phyloP scores from a whole-genome alignment of 2,329 filamentous ascomycete genomes.

The Fusarium siculi region DNA sequence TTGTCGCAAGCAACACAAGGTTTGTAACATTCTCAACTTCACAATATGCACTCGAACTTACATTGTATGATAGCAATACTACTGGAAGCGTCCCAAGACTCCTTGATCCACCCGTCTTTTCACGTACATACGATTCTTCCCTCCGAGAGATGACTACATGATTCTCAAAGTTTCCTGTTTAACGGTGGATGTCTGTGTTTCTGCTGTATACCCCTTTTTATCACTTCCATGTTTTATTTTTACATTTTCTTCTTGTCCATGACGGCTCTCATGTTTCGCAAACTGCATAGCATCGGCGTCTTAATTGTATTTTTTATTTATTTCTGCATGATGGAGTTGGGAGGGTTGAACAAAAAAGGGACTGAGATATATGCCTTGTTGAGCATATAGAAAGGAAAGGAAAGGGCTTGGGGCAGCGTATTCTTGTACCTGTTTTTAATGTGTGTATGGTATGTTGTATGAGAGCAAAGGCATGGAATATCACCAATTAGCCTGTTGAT shows the following conservation, averaged over 20 bases:
- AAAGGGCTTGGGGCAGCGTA: background rate
- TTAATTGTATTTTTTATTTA: constrained; percentile 2
- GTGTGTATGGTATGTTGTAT: constrained; percentile 21
- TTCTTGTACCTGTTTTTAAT: constrained; percentile 3
- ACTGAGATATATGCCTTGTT: background rate
- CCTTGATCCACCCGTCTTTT: constrained; percentile 53
- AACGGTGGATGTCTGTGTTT: constrained; percentile 33
- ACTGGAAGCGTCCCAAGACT: constrained; percentile 73
- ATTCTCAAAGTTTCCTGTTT: constrained; percentile 15
- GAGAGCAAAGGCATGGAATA: constrained; percentile 16
- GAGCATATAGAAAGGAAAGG: constrained; percentile 9
- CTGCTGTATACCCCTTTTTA: constrained; percentile 41
- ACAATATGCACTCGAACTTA: background rate
- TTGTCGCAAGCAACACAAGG: constrained; percentile 97
- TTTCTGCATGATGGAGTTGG: constrained; percentile 40
- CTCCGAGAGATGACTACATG: constrained; percentile 13
- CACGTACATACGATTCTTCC: constrained; percentile 25
- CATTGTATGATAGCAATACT: constrained; percentile 67
- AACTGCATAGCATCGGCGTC: constrained; percentile 44
- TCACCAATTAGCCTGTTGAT: background rate
- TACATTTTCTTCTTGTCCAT: constrained; percentile 6
- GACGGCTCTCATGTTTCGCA: constrained; percentile 26
- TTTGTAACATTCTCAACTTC: constrained; percentile 54
- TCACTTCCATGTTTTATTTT: constrained; percentile 10
- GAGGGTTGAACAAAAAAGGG: constrained; percentile 1